Evolutionary conservation across 1,284 basidiomycete species (phyloP), one percentile per base, ranked within the genome.

Genomic region (Phellinidium pouzarii): DNA sequence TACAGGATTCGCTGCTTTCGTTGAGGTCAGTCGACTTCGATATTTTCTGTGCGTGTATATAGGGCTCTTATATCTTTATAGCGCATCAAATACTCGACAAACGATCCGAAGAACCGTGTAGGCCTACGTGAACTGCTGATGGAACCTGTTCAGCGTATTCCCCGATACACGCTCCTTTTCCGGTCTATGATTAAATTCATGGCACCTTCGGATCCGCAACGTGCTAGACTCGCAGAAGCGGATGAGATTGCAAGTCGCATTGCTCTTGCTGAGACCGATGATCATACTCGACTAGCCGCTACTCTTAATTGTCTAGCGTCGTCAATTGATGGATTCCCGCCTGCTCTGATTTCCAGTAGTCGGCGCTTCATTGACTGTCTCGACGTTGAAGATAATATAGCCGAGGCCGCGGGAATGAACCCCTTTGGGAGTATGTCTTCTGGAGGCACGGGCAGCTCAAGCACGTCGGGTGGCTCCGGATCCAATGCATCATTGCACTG

Each of bases 81-180:
- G 91, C 83, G 85, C 50, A 89, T 91, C 60, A 95, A 96, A 73
- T 93, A 94, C 64, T 84, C 89, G 57, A 83, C 84, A 2, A 78
- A 84, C 11, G 93, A 93, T 54, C 73, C 83, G 34, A 82, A 78
- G 59, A 95, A 94, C 64, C 84, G 88, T 54, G 80, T 94, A 45
- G 94, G 95, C 11, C 75, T 99, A 38, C 82, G 92, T 19, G 95
- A 99, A 67, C 80, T 99, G 40, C 76, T 99, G 40, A 97, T 98
- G 82, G 96, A 99, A 64, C 96, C 96, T n/a, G 91, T 98, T n/a
- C 96, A 99, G 67, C 85, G 96, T 25, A 92, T 99, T 59, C 94
- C 96, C 1, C 78, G 95, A 53, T 99, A 99, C 69, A 96, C 92
- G 1, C 76, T 99, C 22, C 77, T 99, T 58, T 91, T 97, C 68